phyloP scores from a whole-genome alignment of 2,329 filamentous ascomycete genomes.

The Endoconidiophora polonica region DNA sequence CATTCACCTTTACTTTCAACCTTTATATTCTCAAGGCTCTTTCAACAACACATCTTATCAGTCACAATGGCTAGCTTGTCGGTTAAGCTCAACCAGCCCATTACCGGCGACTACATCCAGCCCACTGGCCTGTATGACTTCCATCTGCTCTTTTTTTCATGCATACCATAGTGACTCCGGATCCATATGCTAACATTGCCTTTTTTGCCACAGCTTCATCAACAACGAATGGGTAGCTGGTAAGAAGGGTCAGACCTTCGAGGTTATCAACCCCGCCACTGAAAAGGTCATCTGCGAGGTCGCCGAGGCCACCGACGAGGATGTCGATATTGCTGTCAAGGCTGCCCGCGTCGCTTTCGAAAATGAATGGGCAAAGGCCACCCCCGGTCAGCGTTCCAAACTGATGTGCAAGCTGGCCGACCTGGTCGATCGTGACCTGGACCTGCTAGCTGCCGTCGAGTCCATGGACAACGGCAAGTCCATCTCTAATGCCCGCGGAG shows the following conservation, averaged over 20 bases:
- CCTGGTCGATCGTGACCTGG: constrained; percentile 24
- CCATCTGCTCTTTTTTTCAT: not conserved
- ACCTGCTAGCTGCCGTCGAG: constrained; percentile 28
- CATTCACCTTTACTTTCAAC: not conserved
- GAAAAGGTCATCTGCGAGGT: constrained; percentile 19
- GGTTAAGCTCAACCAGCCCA: constrained; percentile 49
- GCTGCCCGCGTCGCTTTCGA: constrained; percentile 32
- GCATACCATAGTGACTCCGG: not conserved
- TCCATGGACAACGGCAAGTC: constrained; percentile 30
- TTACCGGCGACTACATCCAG: constrained; percentile 42
- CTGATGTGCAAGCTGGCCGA: constrained; percentile 29
- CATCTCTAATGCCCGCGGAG: constrained; percentile 24
- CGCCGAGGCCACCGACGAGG: constrained; percentile 28
- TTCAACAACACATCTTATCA: not conserved
- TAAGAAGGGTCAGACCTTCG: constrained; percentile 14
- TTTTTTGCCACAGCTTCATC: constrained; percentile 48
- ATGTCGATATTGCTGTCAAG: constrained; percentile 31
- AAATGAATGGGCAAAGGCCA: constrained; percentile 25
- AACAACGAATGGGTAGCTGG: constrained; percentile 66
- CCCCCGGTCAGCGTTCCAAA: constrained; percentile 23
- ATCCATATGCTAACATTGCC: constrained; percentile 4
- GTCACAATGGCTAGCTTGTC: constrained; percentile 28
- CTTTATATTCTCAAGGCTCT: not conserved
- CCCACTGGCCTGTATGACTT: constrained; percentile 42
- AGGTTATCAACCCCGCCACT: constrained; percentile 16